Percentiles rank a stretch among this genome's conserved stretches.
phyloP scores from a whole-genome alignment of 176 grass and related monocot genomes.

The Rhynchospora pubera region DNA sequence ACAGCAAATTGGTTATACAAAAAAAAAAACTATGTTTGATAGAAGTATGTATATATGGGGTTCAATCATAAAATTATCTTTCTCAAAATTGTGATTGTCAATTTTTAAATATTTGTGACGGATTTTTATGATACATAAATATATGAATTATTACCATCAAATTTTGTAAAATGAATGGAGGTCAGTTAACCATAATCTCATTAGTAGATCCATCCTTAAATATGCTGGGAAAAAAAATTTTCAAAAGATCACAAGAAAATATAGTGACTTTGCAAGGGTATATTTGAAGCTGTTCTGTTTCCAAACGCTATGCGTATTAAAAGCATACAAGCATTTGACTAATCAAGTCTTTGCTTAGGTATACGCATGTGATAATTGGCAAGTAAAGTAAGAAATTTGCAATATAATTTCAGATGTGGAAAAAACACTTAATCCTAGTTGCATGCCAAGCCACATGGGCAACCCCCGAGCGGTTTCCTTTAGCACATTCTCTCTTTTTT shows the following conservation, averaged over 20 bases:
- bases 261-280: conserved; percentile 8
- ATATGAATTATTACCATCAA: too few species aligned
- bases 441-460: conserved; percentile 27
- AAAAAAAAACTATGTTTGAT: too few species aligned
- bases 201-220: not conserved
- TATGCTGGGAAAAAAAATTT: not conserved
- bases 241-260: not conserved
- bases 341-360: not conserved
- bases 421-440: conserved; percentile 26
- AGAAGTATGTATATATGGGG: too few species aligned
- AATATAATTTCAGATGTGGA: conserved; percentile 24
- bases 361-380: conserved; percentile 23
- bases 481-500: not conserved
- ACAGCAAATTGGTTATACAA: too few species aligned
- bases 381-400: conserved; percentile 3
- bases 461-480: not conserved
- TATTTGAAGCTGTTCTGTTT: not conserved
- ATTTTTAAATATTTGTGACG: too few species aligned
- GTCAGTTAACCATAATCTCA: too few species aligned
- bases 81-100: too few species aligned
- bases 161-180: too few species aligned
- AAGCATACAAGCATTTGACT: conserved; percentile 2
- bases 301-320: not conserved
- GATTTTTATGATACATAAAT: too few species aligned
- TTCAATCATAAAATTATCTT: too few species aligned